A percentile compares a stretch with the other conserved stretches of the same genome.
These are phyloP conservation scores for Pyronema omphalodes DNA, from an alignment of 495 filamentous ascomycete genomes.

Conservation along the genomic window DNA sequence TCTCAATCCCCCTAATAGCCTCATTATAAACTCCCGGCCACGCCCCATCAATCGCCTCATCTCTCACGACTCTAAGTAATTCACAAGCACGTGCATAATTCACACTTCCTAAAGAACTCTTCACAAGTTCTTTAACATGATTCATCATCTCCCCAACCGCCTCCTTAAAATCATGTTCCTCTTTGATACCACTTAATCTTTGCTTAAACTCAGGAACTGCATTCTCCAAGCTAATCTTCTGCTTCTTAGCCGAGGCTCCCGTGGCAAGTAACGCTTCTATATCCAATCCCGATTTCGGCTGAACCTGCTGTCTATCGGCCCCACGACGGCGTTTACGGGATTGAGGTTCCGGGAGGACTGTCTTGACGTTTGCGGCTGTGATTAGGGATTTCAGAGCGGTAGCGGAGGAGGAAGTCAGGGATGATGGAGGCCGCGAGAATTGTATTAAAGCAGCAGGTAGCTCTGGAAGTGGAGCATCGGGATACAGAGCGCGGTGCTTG, in stretches of 20 bases:
- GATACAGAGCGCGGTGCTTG: slow-evolving; percentile 59
- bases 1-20: slow-evolving; percentile 52
- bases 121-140: slow-evolving; percentile 52
- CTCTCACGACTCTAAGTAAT: slow-evolving; percentile 55
- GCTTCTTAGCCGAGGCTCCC: slow-evolving; percentile 26
- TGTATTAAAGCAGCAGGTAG: slow-evolving; percentile 49
- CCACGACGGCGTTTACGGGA: slow-evolving; percentile 45
- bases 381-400: slow-evolving; percentile 43
- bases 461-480: slow-evolving; percentile 46
- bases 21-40: slow-evolving; percentile 62
- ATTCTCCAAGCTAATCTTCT: slow-evolving; percentile 56
- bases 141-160: slow-evolving; percentile 54
- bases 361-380: slow-evolving; percentile 62
- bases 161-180: slow-evolving; percentile 41
- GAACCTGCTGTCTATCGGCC: slow-evolving; percentile 47
- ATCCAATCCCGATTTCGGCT: slow-evolving; percentile 82
- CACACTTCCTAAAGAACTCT: slow-evolving; percentile 51
- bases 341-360: slow-evolving; percentile 24
- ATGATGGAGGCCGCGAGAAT: slow-evolving; percentile 54
- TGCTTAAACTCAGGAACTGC: slow-evolving; percentile 88
- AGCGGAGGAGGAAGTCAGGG: slow-evolving; percentile 38
- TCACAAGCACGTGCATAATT: slow-evolving; percentile 62
- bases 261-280: slow-evolving; percentile 22
- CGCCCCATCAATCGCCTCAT: slow-evolving; percentile 59
- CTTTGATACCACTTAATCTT: slow-evolving; percentile 40